A percentile compares a stretch with the other conserved stretches of the same genome.
Evolutionary conservation across 257 asterid genomes (phyloP).

Genomic region (Solanum tarijense): DNA sequence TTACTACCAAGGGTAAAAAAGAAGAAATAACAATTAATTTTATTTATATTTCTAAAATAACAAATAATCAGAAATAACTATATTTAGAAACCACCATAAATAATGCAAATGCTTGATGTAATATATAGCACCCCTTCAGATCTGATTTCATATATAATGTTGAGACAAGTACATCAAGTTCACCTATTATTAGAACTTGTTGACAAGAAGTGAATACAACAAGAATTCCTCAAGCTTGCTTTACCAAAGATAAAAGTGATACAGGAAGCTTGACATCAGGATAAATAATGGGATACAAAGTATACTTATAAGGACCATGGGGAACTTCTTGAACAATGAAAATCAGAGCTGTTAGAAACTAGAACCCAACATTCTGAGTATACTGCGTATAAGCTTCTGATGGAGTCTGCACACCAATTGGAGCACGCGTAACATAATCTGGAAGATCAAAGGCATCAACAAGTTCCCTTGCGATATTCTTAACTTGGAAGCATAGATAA

Average conservation of each 20-base stretch:
- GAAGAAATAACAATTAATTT: not conserved
- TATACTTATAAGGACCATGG: not conserved
- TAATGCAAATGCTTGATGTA: not conserved
- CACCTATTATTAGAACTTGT: not conserved
- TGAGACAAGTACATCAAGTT: not conserved
- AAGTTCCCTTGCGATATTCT: conserved; percentile 66
- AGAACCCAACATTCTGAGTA: conserved; percentile 72
- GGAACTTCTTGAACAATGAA: not conserved
- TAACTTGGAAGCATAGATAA: conserved; percentile 81
- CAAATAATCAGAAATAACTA: not conserved
- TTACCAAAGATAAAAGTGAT: not conserved
- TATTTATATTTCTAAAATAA: not conserved
- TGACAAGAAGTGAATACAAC: not conserved
- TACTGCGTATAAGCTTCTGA: conserved; percentile 69
- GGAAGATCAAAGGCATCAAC: conserved; percentile 95
- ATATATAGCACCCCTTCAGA: not conserved
- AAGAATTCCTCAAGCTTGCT: not conserved
- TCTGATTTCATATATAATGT: not conserved
- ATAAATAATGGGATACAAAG: not conserved
- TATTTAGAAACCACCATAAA: not conserved
- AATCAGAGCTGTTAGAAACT: not conserved
- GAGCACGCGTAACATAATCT: conserved; percentile 83
- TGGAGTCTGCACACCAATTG: conserved; percentile 74
- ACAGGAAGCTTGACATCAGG: not conserved
- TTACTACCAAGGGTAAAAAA: not conserved